Base-by-base conservation (phyloP, 345 rosid genomes). In the Gossypium sturtianum region DNA sequence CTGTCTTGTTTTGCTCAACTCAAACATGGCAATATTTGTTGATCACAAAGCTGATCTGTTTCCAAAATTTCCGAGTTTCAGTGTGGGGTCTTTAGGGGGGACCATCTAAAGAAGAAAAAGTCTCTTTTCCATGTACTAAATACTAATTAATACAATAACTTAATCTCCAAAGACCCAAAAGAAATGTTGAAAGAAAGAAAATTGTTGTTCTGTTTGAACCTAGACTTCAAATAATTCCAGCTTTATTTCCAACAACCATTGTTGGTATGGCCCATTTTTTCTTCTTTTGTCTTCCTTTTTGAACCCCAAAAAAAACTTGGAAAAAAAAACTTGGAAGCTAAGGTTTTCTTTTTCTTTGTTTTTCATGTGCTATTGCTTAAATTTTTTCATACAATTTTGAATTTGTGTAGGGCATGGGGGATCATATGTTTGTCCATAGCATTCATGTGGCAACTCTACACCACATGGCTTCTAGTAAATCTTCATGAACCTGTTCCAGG, bases 321-420 rank as follows among this genome's bases (percentile, higher is more conserved):
- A 9, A 15, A 25, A 12, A 3, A 16, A 43, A 9, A 22, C 38
- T 47, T 67, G 20, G 34, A 53, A 34, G 47, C 73, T 29, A 70
- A 27, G 27, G 20, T 15, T 58, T 1, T 17, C 41, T 34, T 17
- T 41, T 59, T 59, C 16, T 53, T 3, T 47, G 48, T 45, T 45
- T 17, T 17, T 53, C 27, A 9, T 9, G n/a, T 53, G 5, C 12
- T 44, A 12, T 43, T 43, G 43, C 43, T 47, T 23, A 16, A 25
- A 5, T 61, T 60, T 61, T 60, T 73, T 34, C 5, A 22, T 19
- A 43, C 51, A 47, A 17, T 27, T 27, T 48, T 49, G 47, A 52
- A 51, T 60, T 54, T 22, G 41, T 71, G 17, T 84, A 88, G 89
- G 92, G 52, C 52, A n/a, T 82, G 87, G 88, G 92, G 89, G 3